Conservation (phyloP, 2,329 filamentous ascomycete genomes). For the Neodidymelliopsis sp. region DNA sequence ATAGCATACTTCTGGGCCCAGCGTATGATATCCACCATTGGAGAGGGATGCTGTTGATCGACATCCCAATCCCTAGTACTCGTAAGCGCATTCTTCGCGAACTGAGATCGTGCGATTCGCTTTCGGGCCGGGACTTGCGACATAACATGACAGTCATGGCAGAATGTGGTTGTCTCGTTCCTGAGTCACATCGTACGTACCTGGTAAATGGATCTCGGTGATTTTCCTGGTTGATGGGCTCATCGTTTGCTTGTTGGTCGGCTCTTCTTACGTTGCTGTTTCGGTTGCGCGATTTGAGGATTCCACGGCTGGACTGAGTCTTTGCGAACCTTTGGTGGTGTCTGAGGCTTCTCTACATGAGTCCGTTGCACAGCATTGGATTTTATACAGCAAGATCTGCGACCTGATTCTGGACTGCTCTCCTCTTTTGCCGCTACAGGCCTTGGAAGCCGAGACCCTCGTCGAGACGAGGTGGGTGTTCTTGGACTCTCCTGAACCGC, state of each 20-base stretch:
- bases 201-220: neutral
- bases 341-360: neutral
- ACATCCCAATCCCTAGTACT: too few species aligned
- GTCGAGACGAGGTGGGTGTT: neutral
- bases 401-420: neutral
- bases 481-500: neutral
- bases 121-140: neutral
- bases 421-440: neutral
- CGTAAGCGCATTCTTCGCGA: too few species aligned
- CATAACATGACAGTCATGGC: neutral
- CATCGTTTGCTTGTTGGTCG: neutral
- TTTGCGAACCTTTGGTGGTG: neutral
- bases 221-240: neutral
- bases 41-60: neutral
- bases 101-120: neutral
- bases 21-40: neutral
- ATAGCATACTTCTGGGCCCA: neutral
- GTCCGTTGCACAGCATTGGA: neutral
- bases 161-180: neutral
- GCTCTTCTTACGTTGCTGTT: neutral
- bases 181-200: neutral
- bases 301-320: slow-evolving; percentile 1
- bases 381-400: neutral
- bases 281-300: neutral
- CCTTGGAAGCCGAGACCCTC: neutral